Evolutionary conservation across 805 yeast genomes (phyloP).

Genomic region (Yarrowia sp.): DNA sequence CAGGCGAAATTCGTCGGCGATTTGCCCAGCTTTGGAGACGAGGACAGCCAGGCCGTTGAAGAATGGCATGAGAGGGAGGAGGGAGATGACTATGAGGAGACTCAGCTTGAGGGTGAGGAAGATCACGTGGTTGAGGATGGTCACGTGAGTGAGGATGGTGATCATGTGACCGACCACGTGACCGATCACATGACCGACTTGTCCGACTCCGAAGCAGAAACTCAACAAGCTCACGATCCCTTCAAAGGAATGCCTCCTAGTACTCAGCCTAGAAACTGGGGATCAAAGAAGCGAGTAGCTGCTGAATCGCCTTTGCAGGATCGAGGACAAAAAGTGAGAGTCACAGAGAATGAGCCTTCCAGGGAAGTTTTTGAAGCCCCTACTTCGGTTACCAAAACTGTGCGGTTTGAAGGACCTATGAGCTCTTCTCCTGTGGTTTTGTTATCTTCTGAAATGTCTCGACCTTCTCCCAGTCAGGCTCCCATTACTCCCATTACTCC

Average conservation of each 20-base stretch:
- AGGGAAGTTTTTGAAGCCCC: background rate
- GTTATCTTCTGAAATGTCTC: constrained; percentile 11
- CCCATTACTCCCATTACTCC: constrained; percentile 27
- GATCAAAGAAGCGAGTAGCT: background rate
- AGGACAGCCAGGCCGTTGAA: constrained; percentile 19
- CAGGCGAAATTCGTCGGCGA: background rate
- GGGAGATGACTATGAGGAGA: background rate
- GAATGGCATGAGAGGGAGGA: background rate
- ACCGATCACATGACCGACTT: background rate
- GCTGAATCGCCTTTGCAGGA: constrained; percentile 6
- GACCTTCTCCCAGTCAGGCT: constrained; percentile 7
- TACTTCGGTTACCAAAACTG: background rate
- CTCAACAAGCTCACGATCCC: background rate
- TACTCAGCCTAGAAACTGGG: constrained; percentile 15
- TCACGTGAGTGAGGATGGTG: background rate
- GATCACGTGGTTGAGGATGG: background rate
- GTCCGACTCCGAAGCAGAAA: background rate
- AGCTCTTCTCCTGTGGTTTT: constrained; percentile 15
- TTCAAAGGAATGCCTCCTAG: constrained; percentile 11
- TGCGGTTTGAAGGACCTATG: constrained; percentile 6
- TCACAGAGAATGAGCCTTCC: background rate
- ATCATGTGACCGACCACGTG: background rate
- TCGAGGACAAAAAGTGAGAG: background rate
- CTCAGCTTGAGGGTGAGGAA: background rate
- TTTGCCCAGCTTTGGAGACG: background rate